Conservation (phyloP, 495 filamentous ascomycete species). For the Viridothelium virens region DNA sequence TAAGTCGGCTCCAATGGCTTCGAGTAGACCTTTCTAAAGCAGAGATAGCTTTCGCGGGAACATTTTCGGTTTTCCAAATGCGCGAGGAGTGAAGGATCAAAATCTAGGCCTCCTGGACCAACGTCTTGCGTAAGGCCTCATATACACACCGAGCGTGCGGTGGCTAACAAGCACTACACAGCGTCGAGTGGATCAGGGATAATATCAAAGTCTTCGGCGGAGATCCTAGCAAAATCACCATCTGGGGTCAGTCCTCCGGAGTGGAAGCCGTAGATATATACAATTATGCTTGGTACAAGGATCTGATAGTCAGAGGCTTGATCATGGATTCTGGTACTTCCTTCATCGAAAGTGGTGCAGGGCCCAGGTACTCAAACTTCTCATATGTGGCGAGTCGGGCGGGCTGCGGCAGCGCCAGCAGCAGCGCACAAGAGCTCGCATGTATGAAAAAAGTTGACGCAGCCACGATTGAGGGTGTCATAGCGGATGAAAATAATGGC, state of each 20-base stretch:
- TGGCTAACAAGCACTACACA: conserved; percentile 4
- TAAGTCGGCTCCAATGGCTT: conserved; percentile 12
- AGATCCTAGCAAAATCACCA: conserved; percentile 36
- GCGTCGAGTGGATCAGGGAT: conserved; percentile 23
- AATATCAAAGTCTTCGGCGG: conserved; percentile 53
- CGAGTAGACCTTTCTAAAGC: background rate
- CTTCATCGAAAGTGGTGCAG: conserved; percentile 19
- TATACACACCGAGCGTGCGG: conserved; percentile 29
- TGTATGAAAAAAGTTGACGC: conserved; percentile 21
- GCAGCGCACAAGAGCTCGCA: conserved; percentile 15
- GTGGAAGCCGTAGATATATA: conserved; percentile 38
- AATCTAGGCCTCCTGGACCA: conserved; percentile 55
- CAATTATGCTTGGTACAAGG: conserved; percentile 40
- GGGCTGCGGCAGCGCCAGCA: conserved; percentile 15
- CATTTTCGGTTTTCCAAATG: conserved; percentile 54
- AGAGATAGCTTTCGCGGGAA: conserved; percentile 48
- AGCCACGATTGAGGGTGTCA: conserved; percentile 7
- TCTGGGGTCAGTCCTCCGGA: conserved; percentile 46
- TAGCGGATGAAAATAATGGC: background rate
- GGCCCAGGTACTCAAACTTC: conserved; percentile 35
- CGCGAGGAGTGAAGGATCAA: conserved; percentile 32
- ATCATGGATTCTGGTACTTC: conserved; percentile 42
- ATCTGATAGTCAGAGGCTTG: conserved; percentile 41
- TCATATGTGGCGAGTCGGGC: conserved; percentile 34
- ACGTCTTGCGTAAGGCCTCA: conserved; percentile 36